These are phyloP conservation scores for Vigna trinervia DNA, from an alignment of 306 rosid species.

Conservation along the genomic window DNA sequence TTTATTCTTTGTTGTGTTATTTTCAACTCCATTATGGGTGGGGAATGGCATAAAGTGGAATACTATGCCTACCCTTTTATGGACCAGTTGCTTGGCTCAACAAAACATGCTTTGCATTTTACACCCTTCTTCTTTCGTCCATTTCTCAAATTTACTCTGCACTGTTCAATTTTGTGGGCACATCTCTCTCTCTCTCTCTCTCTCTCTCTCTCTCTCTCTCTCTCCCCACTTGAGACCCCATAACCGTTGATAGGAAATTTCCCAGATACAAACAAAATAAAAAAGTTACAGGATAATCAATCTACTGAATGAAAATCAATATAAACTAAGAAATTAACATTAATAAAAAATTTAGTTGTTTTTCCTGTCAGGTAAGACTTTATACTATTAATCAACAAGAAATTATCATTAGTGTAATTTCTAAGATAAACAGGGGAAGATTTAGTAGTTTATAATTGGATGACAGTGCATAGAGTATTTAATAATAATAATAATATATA, in stretches of 20 bases:
- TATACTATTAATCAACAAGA: background rate
- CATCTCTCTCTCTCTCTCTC: background rate
- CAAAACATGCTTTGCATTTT: constrained; percentile 50
- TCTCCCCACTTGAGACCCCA: constrained; percentile 43
- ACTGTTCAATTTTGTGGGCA: constrained; percentile 44
- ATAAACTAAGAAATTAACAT: background rate
- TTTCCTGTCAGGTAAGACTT: background rate
- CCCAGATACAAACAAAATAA: constrained; percentile 42
- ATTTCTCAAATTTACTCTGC: constrained; percentile 36
- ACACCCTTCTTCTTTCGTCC: constrained; percentile 48
- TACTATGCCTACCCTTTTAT: constrained; percentile 35
- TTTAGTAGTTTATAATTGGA: background rate
- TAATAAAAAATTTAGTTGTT: background rate
- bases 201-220: background rate
- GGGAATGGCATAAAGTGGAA: constrained; percentile 60
- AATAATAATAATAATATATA: background rate
- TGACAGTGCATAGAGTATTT: background rate
- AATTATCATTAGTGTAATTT: background rate
- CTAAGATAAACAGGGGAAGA: background rate
- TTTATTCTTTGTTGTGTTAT: constrained; percentile 54
- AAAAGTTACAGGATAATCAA: constrained; percentile 42
- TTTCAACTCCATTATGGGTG: constrained; percentile 53
- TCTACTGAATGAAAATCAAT: background rate
- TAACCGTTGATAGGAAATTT: constrained; percentile 57
- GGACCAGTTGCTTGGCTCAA: constrained; percentile 54